These are phyloP conservation scores for Linnemannia zychae DNA, from an alignment of 192 early-diverging fungal genomes.

Conservation along the genomic window DNA sequence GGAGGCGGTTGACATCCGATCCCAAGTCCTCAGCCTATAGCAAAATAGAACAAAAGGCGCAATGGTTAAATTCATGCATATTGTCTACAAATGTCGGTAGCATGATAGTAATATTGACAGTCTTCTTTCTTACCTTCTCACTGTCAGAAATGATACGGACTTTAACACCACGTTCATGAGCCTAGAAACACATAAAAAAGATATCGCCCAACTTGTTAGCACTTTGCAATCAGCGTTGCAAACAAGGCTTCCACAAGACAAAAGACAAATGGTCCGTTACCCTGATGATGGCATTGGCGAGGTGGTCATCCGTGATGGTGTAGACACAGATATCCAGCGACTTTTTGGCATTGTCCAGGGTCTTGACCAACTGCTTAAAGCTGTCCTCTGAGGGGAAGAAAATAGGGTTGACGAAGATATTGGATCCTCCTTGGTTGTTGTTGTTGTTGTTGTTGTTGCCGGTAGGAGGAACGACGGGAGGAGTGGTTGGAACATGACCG, in stretches of 20 bases:
- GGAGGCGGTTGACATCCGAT: conserved; percentile 67
- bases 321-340: conserved; percentile 81
- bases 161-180: conserved; percentile 49
- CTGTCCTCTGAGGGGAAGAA: conserved; percentile 77
- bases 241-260: background rate
- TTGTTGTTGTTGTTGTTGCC: conserved; percentile 20
- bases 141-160: conserved; percentile 83
- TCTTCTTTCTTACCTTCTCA: conserved; percentile 64
- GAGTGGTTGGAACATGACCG: background rate
- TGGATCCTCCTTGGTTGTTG: background rate
- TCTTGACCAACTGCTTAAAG: conserved; percentile 66
- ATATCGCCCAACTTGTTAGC: background rate
- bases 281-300: conserved; percentile 73
- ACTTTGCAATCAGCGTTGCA: background rate
- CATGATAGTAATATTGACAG: background rate
- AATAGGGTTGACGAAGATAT: conserved; percentile 50
- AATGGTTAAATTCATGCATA: background rate
- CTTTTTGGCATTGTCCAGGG: conserved; percentile 64
- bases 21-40: conserved; percentile 66
- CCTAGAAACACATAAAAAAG: conserved; percentile 7
- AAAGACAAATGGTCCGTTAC: conserved; percentile 62
- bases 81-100: background rate
- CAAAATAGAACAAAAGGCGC: background rate
- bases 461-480: conserved; percentile 12
- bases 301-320: conserved; percentile 80